Base-by-base conservation (phyloP, 78 protist genomes). In the Dictyostelium purpureum region DNA sequence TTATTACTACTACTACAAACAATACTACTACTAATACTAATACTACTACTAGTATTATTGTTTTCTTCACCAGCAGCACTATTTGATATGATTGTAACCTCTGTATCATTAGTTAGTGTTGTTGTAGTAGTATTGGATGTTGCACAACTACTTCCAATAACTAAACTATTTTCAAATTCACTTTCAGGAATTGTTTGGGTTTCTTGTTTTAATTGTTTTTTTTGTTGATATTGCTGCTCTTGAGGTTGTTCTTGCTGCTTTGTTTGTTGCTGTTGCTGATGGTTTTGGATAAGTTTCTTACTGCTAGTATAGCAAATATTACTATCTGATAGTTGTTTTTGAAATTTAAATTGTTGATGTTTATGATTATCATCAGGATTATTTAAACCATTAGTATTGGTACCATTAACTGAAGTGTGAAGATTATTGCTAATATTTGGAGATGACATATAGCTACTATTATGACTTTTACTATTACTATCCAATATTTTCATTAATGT, bases 251-350 rank as follows among this genome's bases (percentile, higher is more conserved):
- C n/a, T 31, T 61, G 37, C 14, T 11, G 40, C 70, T 10, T n/a
- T n/a, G n/a, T n/a, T n/a, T n/a, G n/a, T n/a, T n/a, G 70, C 28
- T 59, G 67, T 33, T 0, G 42, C 12, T 0, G 70, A 28, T 61
- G 71, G 37, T 63, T 37, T 14, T 10, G 38, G 38, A 33, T 37
- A 63, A 47, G 1, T 47, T 37, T 67, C 51, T 40, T 37, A 7
- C 24, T 67, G 26, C 38, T 67, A 37, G 47, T 40, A 40, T 33
- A 33, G 43, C 78, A 71, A n/a, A 71, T 43, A 43, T 71, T 43
- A 33, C 71, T 63, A 35, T 63, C 71, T 14, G 71, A 63, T 63
- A 63, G 18, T 63, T 63, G 71, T 63, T 63, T 63, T 16, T 63
- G 71, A 14, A 28, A 63, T 63, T 63, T 63, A 33, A 16, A 33